Percentiles rank a stretch among this genome's conserved stretches.
Evolutionary conservation across 1,284 basidiomycete genomes (phyloP).

Genomic region (Peniophora sp.): DNA sequence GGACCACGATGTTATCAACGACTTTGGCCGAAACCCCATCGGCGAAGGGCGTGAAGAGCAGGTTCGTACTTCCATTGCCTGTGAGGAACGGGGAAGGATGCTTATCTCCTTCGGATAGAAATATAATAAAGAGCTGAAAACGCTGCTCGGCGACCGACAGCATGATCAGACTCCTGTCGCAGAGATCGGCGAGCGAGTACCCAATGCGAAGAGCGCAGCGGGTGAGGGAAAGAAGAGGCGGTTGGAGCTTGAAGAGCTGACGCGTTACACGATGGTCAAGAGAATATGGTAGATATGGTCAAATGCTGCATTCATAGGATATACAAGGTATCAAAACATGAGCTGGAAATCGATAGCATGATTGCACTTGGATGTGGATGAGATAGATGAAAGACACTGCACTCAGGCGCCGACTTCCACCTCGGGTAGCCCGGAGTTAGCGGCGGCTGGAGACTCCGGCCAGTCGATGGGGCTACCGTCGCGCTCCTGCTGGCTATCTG

Average conservation of each 20-base stretch:
- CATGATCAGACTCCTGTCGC: slow-evolving; percentile 64
- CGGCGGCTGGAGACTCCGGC: slow-evolving; percentile 21
- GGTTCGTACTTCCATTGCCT: slow-evolving; percentile 31
- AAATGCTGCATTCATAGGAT: too few relatives aligned
- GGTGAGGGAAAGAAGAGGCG: slow-evolving; percentile 46
- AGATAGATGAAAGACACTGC: too few relatives aligned
- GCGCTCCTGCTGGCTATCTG: slow-evolving; percentile 7
- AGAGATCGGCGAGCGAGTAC: slow-evolving; percentile 61
- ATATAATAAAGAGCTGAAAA: slow-evolving; percentile 76
- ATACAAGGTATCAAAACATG: too few relatives aligned
- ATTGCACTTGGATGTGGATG: too few relatives aligned
- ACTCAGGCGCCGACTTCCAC: background rate
- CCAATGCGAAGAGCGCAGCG: slow-evolving; percentile 11
- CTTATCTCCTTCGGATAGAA: slow-evolving; percentile 30
- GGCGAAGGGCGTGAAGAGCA: slow-evolving; percentile 83
- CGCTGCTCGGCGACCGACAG: slow-evolving; percentile 54
- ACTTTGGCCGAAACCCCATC: slow-evolving; percentile 79
- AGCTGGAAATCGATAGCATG: too few relatives aligned
- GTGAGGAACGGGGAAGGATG: background rate
- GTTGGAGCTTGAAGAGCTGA: slow-evolving; percentile 77
- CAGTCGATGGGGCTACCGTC: slow-evolving; percentile 24
- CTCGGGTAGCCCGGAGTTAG: slow-evolving; percentile 6
- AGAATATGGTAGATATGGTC: slow-evolving; percentile 64
- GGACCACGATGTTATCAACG: slow-evolving; percentile 67
- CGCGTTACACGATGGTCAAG: slow-evolving; percentile 91